A percentile compares a stretch with the other conserved stretches of the same genome.
Conservation (phyloP, 805 yeast species). For the Lachancea sp. region DNA sequence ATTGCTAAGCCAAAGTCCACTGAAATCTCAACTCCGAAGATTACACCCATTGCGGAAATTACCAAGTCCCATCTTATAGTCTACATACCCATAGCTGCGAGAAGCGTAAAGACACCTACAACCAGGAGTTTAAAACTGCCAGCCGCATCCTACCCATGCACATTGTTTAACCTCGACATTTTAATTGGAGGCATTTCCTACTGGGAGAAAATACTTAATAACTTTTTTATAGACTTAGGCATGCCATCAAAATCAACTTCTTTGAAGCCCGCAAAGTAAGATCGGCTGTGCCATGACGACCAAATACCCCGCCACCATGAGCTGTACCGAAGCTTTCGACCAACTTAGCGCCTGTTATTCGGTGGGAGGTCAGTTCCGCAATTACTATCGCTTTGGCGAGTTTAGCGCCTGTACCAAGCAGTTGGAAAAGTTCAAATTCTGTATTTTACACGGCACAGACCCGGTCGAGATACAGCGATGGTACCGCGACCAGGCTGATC, state of each 20-base stretch:
- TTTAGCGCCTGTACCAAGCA: slow-evolving; percentile 65
- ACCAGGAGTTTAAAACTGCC: too few relatives aligned
- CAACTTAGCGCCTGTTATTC: slow-evolving; percentile 83
- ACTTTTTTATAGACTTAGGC: too few relatives aligned
- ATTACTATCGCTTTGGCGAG: slow-evolving; percentile 78
- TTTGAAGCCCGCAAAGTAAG: background rate
- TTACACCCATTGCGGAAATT: too few relatives aligned
- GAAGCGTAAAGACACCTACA: too few relatives aligned
- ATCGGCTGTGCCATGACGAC: slow-evolving; percentile 13
- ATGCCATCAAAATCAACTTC: background rate
- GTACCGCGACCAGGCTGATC: slow-evolving; percentile 54
- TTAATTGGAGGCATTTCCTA: too few relatives aligned
- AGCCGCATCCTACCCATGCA: too few relatives aligned
- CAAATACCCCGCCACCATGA: slow-evolving; percentile 44
- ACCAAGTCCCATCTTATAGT: too few relatives aligned
- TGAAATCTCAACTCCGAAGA: too few relatives aligned
- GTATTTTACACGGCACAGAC: slow-evolving; percentile 51
- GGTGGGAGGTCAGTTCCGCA: slow-evolving; percentile 80
- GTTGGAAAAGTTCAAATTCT: slow-evolving; percentile 72
- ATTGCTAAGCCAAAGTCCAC: too few relatives aligned
- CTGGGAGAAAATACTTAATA: too few relatives aligned
- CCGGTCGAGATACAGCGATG: slow-evolving; percentile 63
- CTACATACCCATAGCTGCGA: too few relatives aligned
- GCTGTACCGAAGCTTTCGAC: slow-evolving; percentile 78
- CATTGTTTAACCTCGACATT: too few relatives aligned